Conservation (phyloP, 352 stramenopile species). For the Globisporangium iwayamae region DNA sequence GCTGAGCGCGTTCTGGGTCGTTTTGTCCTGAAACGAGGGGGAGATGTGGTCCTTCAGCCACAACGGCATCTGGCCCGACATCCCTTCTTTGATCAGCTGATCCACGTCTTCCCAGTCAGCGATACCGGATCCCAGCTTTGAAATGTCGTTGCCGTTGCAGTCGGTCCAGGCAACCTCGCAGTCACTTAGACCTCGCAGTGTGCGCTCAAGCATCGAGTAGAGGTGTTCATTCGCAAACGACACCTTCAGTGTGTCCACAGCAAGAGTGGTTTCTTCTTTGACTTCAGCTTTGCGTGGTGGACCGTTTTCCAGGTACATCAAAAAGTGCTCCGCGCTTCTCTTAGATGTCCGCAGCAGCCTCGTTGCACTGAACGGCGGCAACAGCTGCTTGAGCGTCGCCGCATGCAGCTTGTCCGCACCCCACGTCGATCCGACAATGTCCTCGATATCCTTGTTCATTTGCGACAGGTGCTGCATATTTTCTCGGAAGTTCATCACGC, state of each 20-base stretch:
- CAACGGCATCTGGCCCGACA: slow-evolving; percentile 59
- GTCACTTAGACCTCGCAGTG: slow-evolving; percentile 70
- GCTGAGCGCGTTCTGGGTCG: slow-evolving; percentile 37
- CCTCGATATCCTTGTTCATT: slow-evolving; percentile 28
- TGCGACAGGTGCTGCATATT: slow-evolving; percentile 36
- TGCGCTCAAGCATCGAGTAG: slow-evolving; percentile 86
- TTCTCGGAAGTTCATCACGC: slow-evolving; percentile 56
- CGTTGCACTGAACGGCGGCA: slow-evolving; percentile 83
- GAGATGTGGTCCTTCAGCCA: slow-evolving; percentile 61
- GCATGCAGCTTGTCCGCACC: slow-evolving; percentile 37
- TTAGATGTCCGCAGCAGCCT: slow-evolving; percentile 65
- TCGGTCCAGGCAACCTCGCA: slow-evolving; percentile 87
- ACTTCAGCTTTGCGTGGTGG: slow-evolving; percentile 9
- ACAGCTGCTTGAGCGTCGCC: slow-evolving; percentile 44
- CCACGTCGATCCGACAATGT: slow-evolving; percentile 58
- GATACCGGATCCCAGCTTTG: slow-evolving; percentile 8
- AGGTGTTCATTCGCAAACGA: slow-evolving; percentile 76
- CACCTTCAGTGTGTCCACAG: slow-evolving; percentile 15
- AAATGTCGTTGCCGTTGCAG: slow-evolving; percentile 43
- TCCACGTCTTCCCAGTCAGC: slow-evolving; percentile 29
- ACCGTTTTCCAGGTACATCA: slow-evolving; percentile 78
- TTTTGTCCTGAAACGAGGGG: slow-evolving; percentile 39
- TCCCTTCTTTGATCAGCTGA: slow-evolving; percentile 37
- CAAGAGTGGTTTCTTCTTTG: neutral
- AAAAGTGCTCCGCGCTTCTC: slow-evolving; percentile 70